These are phyloP conservation scores for Colletotrichum tanaceti DNA, from an alignment of 2,329 filamentous ascomycete species.

Conservation along the genomic window DNA sequence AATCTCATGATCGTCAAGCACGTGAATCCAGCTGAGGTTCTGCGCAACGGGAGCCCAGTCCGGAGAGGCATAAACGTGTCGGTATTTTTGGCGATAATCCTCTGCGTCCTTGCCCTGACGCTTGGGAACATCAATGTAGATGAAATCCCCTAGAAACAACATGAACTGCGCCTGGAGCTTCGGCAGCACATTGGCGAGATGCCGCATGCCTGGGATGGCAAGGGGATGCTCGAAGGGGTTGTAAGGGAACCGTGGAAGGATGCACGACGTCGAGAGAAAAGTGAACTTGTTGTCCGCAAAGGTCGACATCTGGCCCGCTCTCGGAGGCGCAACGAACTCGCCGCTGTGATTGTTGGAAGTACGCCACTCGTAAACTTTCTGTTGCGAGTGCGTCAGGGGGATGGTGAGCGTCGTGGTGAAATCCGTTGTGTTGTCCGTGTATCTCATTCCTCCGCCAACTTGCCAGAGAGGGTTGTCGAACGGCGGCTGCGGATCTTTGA, in stretches of 20 bases:
- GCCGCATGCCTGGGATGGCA: constrained; percentile 81
- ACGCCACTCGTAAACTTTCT: constrained; percentile 83
- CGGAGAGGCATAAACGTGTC: constrained; percentile 94
- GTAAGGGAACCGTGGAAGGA: constrained; percentile 92
- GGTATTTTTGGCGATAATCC: constrained; percentile 90
- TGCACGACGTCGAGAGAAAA: constrained; percentile 92
- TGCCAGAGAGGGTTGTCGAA: constrained; percentile 74
- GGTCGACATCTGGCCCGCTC: constrained; percentile 70
- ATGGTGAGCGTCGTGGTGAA: constrained; percentile 80
- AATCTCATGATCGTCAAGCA: constrained; percentile 97
- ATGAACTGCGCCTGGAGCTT: constrained; percentile 80
- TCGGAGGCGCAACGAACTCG: constrained; percentile 82
- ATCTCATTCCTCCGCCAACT: constrained; percentile 70
- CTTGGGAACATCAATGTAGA: constrained; percentile 89
- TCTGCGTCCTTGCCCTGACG: constrained; percentile 78
- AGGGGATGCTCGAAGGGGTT: constrained; percentile 85
- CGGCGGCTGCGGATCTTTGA: constrained; percentile 62
- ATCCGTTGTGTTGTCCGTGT: constrained; percentile 81
- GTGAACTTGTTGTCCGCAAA: constrained; percentile 79
- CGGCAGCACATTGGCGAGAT: constrained; percentile 79
- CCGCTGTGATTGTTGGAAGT: constrained; percentile 90
- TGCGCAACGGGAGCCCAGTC: constrained; percentile 83
- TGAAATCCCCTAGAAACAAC: constrained; percentile 88
- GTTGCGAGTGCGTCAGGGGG: constrained; percentile 71
- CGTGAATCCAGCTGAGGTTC: constrained; percentile 96